Base-by-base conservation (phyloP, 2,329 filamentous ascomycete genomes). In the Trichoderma atroviride region DNA sequence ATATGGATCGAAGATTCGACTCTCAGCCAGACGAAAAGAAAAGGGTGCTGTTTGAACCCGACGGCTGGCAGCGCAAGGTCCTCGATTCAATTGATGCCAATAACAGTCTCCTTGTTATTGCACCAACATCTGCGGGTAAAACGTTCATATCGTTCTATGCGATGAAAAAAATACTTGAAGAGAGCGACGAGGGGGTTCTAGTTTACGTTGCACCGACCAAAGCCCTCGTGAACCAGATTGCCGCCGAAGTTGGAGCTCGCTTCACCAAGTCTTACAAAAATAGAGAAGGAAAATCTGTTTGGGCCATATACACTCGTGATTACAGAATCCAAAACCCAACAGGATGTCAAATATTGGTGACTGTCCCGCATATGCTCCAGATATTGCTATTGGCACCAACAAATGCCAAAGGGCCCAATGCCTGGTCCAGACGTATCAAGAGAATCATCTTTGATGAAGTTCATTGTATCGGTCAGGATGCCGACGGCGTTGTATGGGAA, bases 131-230 rank as follows among this genome's bases (percentile, higher is more conserved):
- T 29, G 89, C 92, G 0, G 92, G 92, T 72, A 95, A 94, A 78
- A 95, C 92, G 0, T 95, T 94, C 77, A 94, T 94, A 70, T 91
- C 88, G 0, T 95, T 94, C 78, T 94, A 95, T 74, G 92, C 92
- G 1, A 95, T 94, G 90, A 90, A 91, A 74, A 89, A 92, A 75
- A 82, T 94, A 0, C 81, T 95, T 11, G 84, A 91, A 75, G 84
- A 85, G 4, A 88, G 87, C 71, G 87, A 94, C 70, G 87, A 93
- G 60, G 89, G 87, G 3, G 85, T 94, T 3, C 79, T 95, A 7
- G 89, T 94, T 0, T 95, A 94, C 73, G 90, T 95, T 6, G 92
- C 91, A 0, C 92, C 92, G 0, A 94, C 92, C 0, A 95, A 95
- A 75, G 91, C 92, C 4, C 82, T 95, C 13, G 91, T 94, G 70